Evolutionary conservation across 805 yeast species (phyloP).

Genomic region (Candida palmyrensis): DNA sequence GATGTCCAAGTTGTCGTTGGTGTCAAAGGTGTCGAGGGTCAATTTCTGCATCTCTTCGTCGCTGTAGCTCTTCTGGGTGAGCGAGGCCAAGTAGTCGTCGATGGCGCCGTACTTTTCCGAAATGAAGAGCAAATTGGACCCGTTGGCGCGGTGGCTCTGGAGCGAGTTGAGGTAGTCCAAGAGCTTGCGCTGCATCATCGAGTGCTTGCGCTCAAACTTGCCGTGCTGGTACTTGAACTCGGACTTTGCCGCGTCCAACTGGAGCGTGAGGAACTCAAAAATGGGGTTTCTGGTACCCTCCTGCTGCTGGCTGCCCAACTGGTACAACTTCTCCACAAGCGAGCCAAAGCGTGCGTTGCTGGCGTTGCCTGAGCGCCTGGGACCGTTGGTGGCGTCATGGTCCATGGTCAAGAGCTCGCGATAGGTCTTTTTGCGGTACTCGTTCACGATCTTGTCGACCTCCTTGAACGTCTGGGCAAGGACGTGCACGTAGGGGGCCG

Average conservation of each 20-base stretch:
- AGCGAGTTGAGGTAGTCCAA: slow-evolving; percentile 30
- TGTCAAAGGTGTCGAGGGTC: slow-evolving; percentile 24
- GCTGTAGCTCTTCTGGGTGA: slow-evolving; percentile 15
- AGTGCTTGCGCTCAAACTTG: slow-evolving; percentile 32
- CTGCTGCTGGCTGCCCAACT: slow-evolving; percentile 17
- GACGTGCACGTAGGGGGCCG: slow-evolving; percentile 20
- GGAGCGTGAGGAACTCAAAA: slow-evolving; percentile 29
- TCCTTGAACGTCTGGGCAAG: slow-evolving; percentile 24
- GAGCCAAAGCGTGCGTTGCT: slow-evolving; percentile 29
- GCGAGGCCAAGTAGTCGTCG: slow-evolving; percentile 29
- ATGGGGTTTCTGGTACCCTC: slow-evolving; percentile 22
- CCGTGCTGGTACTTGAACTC: slow-evolving; percentile 32
- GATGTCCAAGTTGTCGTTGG: slow-evolving; percentile 35
- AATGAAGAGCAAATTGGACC: slow-evolving; percentile 33
- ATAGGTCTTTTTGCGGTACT: slow-evolving; percentile 30
- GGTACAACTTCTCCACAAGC: slow-evolving; percentile 35
- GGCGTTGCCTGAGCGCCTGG: slow-evolving; percentile 5
- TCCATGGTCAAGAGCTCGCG: slow-evolving; percentile 35
- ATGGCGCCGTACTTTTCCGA: slow-evolving; percentile 33
- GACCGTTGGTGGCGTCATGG: slow-evolving; percentile 21
- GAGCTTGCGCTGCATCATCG: slow-evolving; percentile 32
- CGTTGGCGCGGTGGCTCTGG: slow-evolving; percentile 24
- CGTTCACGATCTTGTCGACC: slow-evolving; percentile 27
- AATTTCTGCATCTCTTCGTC: slow-evolving; percentile 20
- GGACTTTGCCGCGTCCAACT: slow-evolving; percentile 22